Evolutionary conservation across 768 basidiomycete species (phyloP), one percentile per base, ranked within the genome.

Genomic region (Pisolithus marmoratus): DNA sequence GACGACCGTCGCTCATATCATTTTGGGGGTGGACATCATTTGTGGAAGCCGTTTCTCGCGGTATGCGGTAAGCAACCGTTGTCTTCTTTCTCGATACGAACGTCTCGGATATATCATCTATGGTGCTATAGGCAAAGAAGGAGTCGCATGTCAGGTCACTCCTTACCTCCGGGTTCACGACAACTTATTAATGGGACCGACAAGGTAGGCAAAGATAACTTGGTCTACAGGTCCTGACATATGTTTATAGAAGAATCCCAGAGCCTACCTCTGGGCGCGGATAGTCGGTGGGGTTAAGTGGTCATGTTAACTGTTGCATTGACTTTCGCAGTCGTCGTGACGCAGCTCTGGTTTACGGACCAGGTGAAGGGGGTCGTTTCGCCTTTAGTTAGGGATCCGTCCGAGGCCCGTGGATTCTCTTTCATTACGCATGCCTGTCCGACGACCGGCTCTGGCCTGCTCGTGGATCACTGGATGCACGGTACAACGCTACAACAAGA

Each of bases 1-100:
- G 11, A 19, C 6, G 5, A 2, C 29, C 26, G 9, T 7, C n/a
- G 14, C 52, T 61, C 8, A 65, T 6, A 38, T 9, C 9, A 5
- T 17, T 5, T 29, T n/a, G 5, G 69, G 65, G 66, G n/a, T 58
- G 3, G 62, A 68, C 49, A 49, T 1, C 20, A 19, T 66, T 12
- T 34, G 68, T 1, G 62, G 63, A n/a, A 56, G 54, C 49, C 66
- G n/a, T n/a, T n/a, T n/a, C n/a, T n/a, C n/a, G n/a, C n/a, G n/a
- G 19, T 68, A 68, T 26, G 57, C 11, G 7, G 68, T 68, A 53
- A 51, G 61, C 20, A 14, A 0, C 5, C 20, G 24, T 2, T 3
- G n/a, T 49, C 1, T 6, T 12, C 24, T 2, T 20, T 24, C 17
- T 19, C 17, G 7, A 11, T 29, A 4, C 38, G 15, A 15, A 9